phyloP scores from a whole-genome alignment of 1,284 basidiomycete genomes.

The Puccinia hordei region DNA sequence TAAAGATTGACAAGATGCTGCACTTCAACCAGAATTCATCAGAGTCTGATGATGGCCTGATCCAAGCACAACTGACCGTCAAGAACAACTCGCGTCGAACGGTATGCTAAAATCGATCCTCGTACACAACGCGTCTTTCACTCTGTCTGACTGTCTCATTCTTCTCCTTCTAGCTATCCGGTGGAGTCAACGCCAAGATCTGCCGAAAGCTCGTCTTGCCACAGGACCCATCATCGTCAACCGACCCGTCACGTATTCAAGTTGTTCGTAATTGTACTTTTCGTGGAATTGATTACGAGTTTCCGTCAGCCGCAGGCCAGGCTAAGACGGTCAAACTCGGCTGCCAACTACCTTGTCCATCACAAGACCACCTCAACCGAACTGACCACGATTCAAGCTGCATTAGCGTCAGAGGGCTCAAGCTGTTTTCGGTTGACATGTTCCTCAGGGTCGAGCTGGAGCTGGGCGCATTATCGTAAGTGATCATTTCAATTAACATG shows the following conservation, averaged over 20 bases:
- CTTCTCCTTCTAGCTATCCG: slow-evolving; percentile 40
- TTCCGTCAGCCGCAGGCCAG: slow-evolving; percentile 52
- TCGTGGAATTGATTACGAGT: slow-evolving; percentile 54
- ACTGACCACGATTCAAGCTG: not conserved
- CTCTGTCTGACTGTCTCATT: not conserved
- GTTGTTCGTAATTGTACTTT: slow-evolving; percentile 52
- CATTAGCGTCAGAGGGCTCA: not conserved
- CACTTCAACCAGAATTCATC: slow-evolving; percentile 27
- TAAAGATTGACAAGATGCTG: slow-evolving; percentile 35
- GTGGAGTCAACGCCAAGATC: slow-evolving; percentile 43
- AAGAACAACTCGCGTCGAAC: slow-evolving; percentile 45
- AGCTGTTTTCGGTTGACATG: slow-evolving; percentile 49
- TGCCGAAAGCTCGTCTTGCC: slow-evolving; percentile 38
- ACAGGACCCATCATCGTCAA: slow-evolving; percentile 16
- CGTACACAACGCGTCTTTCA: not conserved
- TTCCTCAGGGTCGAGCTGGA: slow-evolving; percentile 53
- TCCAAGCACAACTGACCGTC: slow-evolving; percentile 41
- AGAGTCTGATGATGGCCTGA: slow-evolving; percentile 31
- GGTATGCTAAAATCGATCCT: too few relatives aligned
- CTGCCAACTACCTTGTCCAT: slow-evolving; percentile 50
- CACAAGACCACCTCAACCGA: slow-evolving; percentile 1
- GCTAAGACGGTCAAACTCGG: slow-evolving; percentile 47
- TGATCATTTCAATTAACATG: too few relatives aligned
- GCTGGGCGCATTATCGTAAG: slow-evolving; percentile 55
- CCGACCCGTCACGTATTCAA: slow-evolving; percentile 53